Evolutionary conservation across 768 basidiomycete genomes (phyloP).

Genomic region (Russula griseocarnosa): DNA sequence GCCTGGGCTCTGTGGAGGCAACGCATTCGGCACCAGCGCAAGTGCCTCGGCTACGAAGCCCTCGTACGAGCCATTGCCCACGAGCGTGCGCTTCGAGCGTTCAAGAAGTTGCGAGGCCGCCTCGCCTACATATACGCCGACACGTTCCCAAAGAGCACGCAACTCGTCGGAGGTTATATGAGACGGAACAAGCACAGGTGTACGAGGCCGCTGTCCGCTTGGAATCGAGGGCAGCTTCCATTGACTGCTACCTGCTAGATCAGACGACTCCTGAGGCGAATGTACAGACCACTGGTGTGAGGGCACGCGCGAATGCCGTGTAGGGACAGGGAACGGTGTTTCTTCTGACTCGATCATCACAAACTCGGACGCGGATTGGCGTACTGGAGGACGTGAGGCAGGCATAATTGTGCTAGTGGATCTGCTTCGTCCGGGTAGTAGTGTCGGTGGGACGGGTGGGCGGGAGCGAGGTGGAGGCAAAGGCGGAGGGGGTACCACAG

Average conservation of each 20-base stretch:
- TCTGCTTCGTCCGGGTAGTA: conserved; percentile 15
- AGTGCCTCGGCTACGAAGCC: conserved; percentile 74
- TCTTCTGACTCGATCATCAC: conserved; percentile 35
- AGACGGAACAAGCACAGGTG: background rate
- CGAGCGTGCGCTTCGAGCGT: conserved; percentile 69
- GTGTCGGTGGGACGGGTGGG: conserved; percentile 15
- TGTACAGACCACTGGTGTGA: conserved; percentile 36
- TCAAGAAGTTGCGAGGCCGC: conserved; percentile 66
- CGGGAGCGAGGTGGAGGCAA: conserved; percentile 31
- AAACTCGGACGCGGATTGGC: conserved; percentile 34
- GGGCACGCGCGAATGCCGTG: conserved; percentile 45
- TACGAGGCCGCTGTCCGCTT: conserved; percentile 31
- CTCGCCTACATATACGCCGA: conserved; percentile 72
- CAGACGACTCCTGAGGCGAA: conserved; percentile 35
- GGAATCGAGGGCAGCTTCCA: conserved; percentile 68
- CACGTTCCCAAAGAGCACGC: conserved; percentile 62
- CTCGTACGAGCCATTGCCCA: conserved; percentile 78
- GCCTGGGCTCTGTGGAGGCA: conserved; percentile 37
- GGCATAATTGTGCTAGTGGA: conserved; percentile 28
- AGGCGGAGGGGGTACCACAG: conserved; percentile 42
- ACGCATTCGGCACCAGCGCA: conserved; percentile 60
- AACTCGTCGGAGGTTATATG: conserved; percentile 58
- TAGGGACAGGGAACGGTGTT: conserved; percentile 37
- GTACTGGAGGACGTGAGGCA: conserved; percentile 33
- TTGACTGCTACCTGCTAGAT: conserved; percentile 42